Evolutionary conservation across 2,329 filamentous ascomycete species (phyloP).

Genomic region (Pyricularia sp.): DNA sequence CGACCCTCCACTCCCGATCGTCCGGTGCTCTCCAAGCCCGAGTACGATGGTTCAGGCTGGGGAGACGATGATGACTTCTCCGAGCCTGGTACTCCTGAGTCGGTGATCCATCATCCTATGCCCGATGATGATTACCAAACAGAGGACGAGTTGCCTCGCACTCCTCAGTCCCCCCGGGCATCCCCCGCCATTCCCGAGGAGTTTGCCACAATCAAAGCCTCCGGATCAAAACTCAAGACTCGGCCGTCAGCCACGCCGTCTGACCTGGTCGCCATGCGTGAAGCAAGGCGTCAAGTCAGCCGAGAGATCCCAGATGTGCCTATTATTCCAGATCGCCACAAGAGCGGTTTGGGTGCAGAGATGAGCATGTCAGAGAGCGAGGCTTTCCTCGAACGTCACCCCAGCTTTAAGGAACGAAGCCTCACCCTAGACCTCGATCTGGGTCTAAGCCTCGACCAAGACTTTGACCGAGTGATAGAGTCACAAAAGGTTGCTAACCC

Average conservation of each 20-base stretch:
- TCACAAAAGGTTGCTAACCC: constrained; percentile 79
- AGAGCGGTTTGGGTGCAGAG: constrained; percentile 40
- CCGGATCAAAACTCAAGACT: constrained; percentile 80
- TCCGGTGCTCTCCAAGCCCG: constrained; percentile 41
- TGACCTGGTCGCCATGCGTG: constrained; percentile 76
- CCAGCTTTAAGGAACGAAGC: constrained; percentile 73
- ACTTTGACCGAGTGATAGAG: constrained; percentile 93
- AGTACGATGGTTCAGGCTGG: constrained; percentile 56
- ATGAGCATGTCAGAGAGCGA: constrained; percentile 19
- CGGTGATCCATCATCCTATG: constrained; percentile 74
- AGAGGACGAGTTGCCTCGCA: constrained; percentile 7
- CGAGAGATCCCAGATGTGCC: constrained; percentile 55
- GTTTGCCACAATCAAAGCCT: constrained; percentile 80
- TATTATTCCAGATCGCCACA: constrained; percentile 51
- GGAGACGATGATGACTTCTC: constrained; percentile 46
- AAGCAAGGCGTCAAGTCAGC: constrained; percentile 77
- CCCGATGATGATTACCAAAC: constrained; percentile 20
- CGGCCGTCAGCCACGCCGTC: constrained; percentile 80
- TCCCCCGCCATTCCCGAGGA: constrained; percentile 68
- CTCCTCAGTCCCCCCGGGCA: constrained; percentile 20
- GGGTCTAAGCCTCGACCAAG: constrained; percentile 77
- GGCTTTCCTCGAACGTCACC: constrained; percentile 48
- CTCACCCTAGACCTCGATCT: constrained; percentile 75
- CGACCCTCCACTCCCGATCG: constrained; percentile 35
- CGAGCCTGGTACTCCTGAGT: constrained; percentile 71